Base-by-base conservation (phyloP, 179 eudicot genomes). In the Patellifolia procumbens region DNA sequence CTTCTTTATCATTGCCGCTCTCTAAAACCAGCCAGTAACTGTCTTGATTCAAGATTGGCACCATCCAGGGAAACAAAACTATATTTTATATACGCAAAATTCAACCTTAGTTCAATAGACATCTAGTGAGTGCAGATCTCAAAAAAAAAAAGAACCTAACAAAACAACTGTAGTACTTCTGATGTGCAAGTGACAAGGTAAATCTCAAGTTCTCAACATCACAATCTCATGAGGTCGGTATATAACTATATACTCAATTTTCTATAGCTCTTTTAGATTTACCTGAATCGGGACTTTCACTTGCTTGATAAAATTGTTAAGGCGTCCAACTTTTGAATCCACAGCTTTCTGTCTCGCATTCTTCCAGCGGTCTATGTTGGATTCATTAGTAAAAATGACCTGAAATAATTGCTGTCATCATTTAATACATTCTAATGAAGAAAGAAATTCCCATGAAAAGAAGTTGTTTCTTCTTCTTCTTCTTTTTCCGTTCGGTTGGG, bases 321-420 rank as follows among this genome's bases (percentile, higher is more conserved):
- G 90, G 48, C 97, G 85, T 35, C 97, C 98, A 78, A 94, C 75
- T 88, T 94, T 94, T 12, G 97, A 94, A 86, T 94, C 97, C 75
- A 94, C 95, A 48, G 98, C 98, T 61, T 72, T 85, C 80, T 94
- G 98, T 76, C 98, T 89, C 84, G 90, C 85, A n/a, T 92, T 92
- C 84, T 89, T 94, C 98, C 98, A 94, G 80, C 97, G 97, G 60
- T 93, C 92, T 64, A 94, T 94, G 77, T 91, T 92, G 32, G 97
- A 91, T 84, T 94, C 98, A 84, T 94, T 94, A n/a, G 98, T 94
- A 76, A 92, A 94, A 48, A 94, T 88, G 59, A 94, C 98, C 98
- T 94, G 77, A 46, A 79, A 64, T 34, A 35, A 76, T 60, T 31
- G 22, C 69, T 72, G 17, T 56, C 43, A 74, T 15, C 20, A 39